Conservation (phyloP, 2,329 filamentous ascomycete species). For the Trichoderma sp. region DNA sequence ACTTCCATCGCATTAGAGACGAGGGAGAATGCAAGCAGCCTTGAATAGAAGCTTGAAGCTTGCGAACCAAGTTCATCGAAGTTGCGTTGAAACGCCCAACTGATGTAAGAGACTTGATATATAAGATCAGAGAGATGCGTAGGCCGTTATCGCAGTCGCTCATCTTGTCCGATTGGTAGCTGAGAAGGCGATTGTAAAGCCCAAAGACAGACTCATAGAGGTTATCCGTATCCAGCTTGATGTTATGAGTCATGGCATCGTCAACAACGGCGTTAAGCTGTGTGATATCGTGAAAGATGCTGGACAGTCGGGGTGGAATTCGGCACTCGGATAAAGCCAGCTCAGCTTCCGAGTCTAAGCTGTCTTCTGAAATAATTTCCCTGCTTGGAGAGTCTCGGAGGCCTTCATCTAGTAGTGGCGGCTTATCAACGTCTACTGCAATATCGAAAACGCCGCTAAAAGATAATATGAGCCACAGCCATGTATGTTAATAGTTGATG, state of each 20-base stretch:
- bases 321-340: background rate
- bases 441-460: slow-evolving; percentile 8
- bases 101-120: slow-evolving; percentile 5
- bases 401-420: background rate
- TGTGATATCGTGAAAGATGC: background rate
- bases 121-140: slow-evolving; percentile 7
- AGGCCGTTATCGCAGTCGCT: slow-evolving; percentile 8
- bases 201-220: slow-evolving; percentile 12
- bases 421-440: slow-evolving; percentile 1
- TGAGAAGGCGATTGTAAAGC: slow-evolving; percentile 17
- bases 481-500: background rate
- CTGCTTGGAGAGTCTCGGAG: background rate
- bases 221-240: background rate
- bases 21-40: background rate
- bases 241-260: slow-evolving; percentile 4
- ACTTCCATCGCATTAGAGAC: background rate
- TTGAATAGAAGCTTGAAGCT: slow-evolving; percentile 1
- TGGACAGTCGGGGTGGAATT: background rate
- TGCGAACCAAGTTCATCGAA: slow-evolving; percentile 1
- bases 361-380: background rate
- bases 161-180: background rate
- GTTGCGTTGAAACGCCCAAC: background rate
- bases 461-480: background rate
- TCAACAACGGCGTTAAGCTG: background rate
- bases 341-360: background rate